These are phyloP conservation scores for Skeletonema marinoi DNA, from an alignment of 108 stramenopile genomes.

Conservation along the genomic window DNA sequence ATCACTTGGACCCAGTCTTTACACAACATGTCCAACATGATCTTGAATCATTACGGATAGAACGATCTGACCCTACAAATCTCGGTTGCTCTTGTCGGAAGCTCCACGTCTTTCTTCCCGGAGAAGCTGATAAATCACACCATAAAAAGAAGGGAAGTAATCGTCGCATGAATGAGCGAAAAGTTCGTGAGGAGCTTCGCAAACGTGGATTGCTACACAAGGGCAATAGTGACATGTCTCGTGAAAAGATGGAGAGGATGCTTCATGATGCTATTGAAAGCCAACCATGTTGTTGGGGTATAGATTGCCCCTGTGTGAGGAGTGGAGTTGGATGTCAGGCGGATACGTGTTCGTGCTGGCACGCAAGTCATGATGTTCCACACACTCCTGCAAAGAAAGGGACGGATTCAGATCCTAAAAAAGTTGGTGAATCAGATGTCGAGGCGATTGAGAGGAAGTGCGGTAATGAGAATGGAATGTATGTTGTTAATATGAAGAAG, in stretches of 20 bases:
- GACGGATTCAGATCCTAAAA: conserved; percentile 12
- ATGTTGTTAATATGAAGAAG: conserved; percentile 60
- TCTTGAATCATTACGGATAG: conserved; percentile 73
- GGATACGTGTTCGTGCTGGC: conserved; percentile 86
- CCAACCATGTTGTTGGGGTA: conserved; percentile 72
- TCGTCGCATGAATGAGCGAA: conserved; percentile 66
- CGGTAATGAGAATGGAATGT: conserved; percentile 77
- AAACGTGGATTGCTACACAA: conserved; percentile 63
- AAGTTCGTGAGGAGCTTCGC: conserved; percentile 76
- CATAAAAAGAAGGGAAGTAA: conserved; percentile 70
- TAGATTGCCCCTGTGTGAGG: conserved; percentile 74
- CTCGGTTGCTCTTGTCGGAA: conserved; percentile 84
- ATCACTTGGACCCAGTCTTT: conserved; percentile 16
- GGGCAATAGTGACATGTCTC: conserved; percentile 28
- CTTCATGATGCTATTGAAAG: conserved; percentile 68
- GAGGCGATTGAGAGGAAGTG: conserved; percentile 66
- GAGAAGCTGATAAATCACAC: conserved; percentile 50
- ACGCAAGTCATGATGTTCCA: conserved; percentile 63
- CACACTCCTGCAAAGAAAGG: conserved; percentile 8
- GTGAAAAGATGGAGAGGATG: conserved; percentile 68
- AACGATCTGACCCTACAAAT: conserved; percentile 54
- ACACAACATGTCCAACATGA: conserved; percentile 75
- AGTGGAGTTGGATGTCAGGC: conserved; percentile 86
- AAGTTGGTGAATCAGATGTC: conserved; percentile 24
- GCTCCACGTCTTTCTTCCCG: conserved; percentile 66